Evolutionary conservation across 2,329 filamentous ascomycete species (phyloP), one percentile per base, ranked within the genome.

Genomic region (Nothopassalora personata): DNA sequence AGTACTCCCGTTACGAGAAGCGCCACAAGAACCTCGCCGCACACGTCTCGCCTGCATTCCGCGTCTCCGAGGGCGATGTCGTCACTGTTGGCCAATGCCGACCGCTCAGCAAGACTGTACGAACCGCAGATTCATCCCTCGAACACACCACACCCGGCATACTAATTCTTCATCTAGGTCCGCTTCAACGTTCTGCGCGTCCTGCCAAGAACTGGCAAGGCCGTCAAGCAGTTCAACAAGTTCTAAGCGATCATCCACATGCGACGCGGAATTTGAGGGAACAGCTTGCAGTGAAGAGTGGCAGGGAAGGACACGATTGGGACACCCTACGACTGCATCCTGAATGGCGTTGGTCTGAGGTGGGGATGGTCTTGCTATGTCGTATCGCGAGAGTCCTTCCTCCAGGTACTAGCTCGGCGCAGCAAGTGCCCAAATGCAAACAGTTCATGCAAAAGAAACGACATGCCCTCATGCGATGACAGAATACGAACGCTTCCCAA

Each of bases 1-100:
- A 99, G 86, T 99, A 99, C 88, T 86, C 90, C 79, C 90, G 94
- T 88, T 99, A 99, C 82, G 95, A 99, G 91, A 97, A 97, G 89
- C 87, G 94, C 80, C 94, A 99, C 90, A 97, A 97, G 89, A 99
- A 99, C 88, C 86, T 99, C 70, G 91, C 94, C 76, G 94, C 93
- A 71, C 94, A 99, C 87, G 93, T 97, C 75, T 97, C 92, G 69
- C 94, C 94, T 74, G 93, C 93, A 80, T 99, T 99, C 91, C 94
- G 94, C 96, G 92, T 97, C 74, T 90, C 96, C 85, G 93, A 97
- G 79, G 95, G 94, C 87, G 94, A 99, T 83, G 89, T 93, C 83
- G 95, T 99, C 75, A 96, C 93, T 74, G 93, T 99, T 80, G 94
- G 94, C 83, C 94, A 99, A 86, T 99, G 94, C 90, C 86, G 94